Base-by-base conservation (phyloP, 2,329 filamentous ascomycete species). In the Mollisiaceae sp. region DNA sequence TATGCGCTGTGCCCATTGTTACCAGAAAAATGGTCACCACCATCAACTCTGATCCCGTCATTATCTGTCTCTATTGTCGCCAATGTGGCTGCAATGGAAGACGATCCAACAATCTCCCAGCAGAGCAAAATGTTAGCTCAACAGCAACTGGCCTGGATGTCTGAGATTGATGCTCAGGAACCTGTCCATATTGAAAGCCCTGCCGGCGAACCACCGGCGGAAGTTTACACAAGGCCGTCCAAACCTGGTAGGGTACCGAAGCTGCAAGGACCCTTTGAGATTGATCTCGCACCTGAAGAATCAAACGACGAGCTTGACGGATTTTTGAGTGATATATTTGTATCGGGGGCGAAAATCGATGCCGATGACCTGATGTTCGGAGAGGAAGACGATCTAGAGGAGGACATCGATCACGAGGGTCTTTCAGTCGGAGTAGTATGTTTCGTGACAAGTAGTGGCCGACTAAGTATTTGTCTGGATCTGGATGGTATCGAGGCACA, bases 1-100 rank as follows among this genome's bases (percentile, higher is more conserved):
- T 99, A 99, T 75, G 94, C 94, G 1, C 82, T 99, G 9, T 97
- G 94, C 75, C 95, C 95, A 1, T 83, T 99, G 47, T 82, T 99
- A 38, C 95, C 95, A 0, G 88, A 89, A 60, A 92, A 90, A 72
- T 98, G 94, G 93, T 88, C 91, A 27, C 89, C 91, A 27, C 89
- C 90, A 15, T 85, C 89, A 1, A 90, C 91, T 0, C 82, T 95
- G 38, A 87, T 97, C 15, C 91, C 93, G 2, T 93, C 93, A 0
- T 83, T 97, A 24, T 92, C 92, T 0, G 89, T 94, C 0, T 91
- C 91, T 9, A 91, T 97, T 64, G 89, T 96, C 32, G 89, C 91
- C 45, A 93, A 92, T 69, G 79, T 90, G 14, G 87, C 84, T 1
- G 83, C 84, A 3, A 81, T 86, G 47, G 86, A 90, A 69, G 86